These are phyloP conservation scores for Xylariaceae sp. DNA, from an alignment of 2,329 filamentous ascomycete genomes.

Conservation along the genomic window DNA sequence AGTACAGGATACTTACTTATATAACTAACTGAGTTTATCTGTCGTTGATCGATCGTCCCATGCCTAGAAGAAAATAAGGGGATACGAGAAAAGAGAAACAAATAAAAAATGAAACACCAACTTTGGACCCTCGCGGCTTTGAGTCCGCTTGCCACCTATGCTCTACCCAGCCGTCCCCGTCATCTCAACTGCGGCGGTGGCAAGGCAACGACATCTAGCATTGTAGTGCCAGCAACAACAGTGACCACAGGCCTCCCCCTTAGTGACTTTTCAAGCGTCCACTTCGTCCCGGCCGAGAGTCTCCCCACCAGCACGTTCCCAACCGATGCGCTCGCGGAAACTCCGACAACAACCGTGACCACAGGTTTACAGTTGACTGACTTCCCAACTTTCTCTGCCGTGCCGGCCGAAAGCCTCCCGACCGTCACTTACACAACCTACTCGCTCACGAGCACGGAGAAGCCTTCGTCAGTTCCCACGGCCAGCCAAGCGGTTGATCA, in stretches of 20 bases:
- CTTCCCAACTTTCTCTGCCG: slow-evolving; percentile 8
- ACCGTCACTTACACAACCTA: slow-evolving; percentile 3
- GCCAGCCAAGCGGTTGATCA: too few relatives aligned
- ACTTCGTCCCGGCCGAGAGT: slow-evolving; percentile 2
- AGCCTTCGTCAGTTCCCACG: neutral
- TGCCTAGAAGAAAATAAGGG: neutral
- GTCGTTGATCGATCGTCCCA: slow-evolving; percentile 4
- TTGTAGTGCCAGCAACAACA: neutral
- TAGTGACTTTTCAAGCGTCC: slow-evolving; percentile 1
- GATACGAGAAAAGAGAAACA: neutral
- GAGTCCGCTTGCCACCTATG: slow-evolving; percentile 8
- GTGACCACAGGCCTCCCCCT: slow-evolving; percentile 6
- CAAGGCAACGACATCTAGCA: slow-evolving; percentile 1
- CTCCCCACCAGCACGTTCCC: slow-evolving; percentile 2
- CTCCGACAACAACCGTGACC: slow-evolving; percentile 1
- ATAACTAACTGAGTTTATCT: neutral
- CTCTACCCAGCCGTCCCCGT: slow-evolving; percentile 5
- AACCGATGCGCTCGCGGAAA: slow-evolving; percentile 1
- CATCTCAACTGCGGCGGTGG: slow-evolving; percentile 6
- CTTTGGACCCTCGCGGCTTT: slow-evolving; percentile 15
- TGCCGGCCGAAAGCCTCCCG: slow-evolving; percentile 8
- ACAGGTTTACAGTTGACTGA: slow-evolving; percentile 8
- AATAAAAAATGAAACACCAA: slow-evolving; percentile 13
- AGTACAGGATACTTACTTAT: slow-evolving; percentile 10
- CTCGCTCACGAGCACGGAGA: neutral